Evolutionary conservation across 1,139 yeast species (phyloP), one percentile per base, ranked within the genome.

Genomic region (Saccharomyces uvarum): DNA sequence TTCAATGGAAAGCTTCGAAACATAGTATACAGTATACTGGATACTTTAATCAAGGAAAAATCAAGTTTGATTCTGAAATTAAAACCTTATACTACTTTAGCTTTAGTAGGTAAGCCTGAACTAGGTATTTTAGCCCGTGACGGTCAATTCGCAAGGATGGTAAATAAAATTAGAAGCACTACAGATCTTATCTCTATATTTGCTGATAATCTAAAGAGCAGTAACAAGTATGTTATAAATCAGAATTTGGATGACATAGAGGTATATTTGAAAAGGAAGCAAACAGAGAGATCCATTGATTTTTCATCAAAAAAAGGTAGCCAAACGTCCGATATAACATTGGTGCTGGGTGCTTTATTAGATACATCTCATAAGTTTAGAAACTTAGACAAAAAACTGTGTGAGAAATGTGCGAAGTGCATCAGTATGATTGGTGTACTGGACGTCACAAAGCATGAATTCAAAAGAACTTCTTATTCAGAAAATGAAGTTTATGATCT

Each of bases 361-460:
- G 82, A 82, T 56, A 78, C 85, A 0, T 76, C 88, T 1, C 77
- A 81, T 48, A 80, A 79, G 57, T 87, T 82, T 67, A 77, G 80
- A 57, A 75, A 72, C 26, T 73, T 71, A 14, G 76, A 78, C 54
- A 73, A 77, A 3, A 75, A 74, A 4, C 77, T 89, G 6, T 75
- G 89, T 3, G 67, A 68, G 29, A 75, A 79, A 49, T 82, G 95
- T 64, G 82, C 95, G 0, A 77, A 78, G 58, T 86, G 89, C 42
- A 73, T 93, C 14, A 86, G 96, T 1, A 70, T 83, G 44, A 75
- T 93, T 54, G 99, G 99, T 0, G 83, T 91, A 0, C 66, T 89
- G 14, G 97, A 91, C 65, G 75, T 86, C 2, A 80, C 83, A 53
- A 82, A 80, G 58, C 76, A 83, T 63, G 78, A 77, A 50, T 74